phyloP scores from a whole-genome alignment of 371 early-diverging fungal genomes.

The Mucor ambiguus region DNA sequence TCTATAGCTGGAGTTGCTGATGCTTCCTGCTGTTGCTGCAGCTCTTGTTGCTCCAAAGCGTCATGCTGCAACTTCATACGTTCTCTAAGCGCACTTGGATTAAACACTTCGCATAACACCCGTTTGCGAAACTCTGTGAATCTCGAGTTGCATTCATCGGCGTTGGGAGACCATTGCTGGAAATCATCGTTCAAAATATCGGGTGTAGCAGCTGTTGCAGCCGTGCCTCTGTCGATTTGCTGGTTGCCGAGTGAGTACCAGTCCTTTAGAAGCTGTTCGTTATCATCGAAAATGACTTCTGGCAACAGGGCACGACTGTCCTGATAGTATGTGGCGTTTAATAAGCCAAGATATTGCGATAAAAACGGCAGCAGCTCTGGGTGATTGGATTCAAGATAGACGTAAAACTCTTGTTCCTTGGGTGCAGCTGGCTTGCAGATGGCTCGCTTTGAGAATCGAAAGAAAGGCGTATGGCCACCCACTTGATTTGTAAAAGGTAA shows the following conservation, averaged over 20 bases:
- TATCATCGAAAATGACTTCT: constrained; percentile 73
- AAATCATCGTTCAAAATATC: constrained; percentile 18
- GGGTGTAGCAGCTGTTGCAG: background rate
- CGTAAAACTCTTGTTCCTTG: constrained; percentile 60
- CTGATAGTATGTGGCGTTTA: constrained; percentile 28
- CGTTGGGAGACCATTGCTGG: constrained; percentile 38
- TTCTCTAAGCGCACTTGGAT: constrained; percentile 60
- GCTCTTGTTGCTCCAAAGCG: constrained; percentile 9
- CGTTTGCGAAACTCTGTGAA: constrained; percentile 56
- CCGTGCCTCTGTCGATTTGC: background rate
- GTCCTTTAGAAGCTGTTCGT: constrained; percentile 70
- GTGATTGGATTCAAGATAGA: constrained; percentile 27
- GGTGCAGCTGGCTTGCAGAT: constrained; percentile 69
- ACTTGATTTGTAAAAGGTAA: constrained; percentile 47
- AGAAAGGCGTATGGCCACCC: constrained; percentile 50
- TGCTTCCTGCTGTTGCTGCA: background rate
- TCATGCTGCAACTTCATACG: constrained; percentile 37
- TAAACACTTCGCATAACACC: constrained; percentile 69
- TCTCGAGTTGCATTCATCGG: constrained; percentile 15
- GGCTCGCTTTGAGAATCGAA: constrained; percentile 49
- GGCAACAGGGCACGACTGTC: constrained; percentile 31
- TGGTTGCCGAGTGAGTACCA: constrained; percentile 28
- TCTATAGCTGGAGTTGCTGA: background rate
- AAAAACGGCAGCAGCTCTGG: constrained; percentile 36
- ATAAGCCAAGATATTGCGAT: constrained; percentile 37